Base-by-base conservation (phyloP, 2,329 filamentous ascomycete genomes). In the Cercospora sp. region DNA sequence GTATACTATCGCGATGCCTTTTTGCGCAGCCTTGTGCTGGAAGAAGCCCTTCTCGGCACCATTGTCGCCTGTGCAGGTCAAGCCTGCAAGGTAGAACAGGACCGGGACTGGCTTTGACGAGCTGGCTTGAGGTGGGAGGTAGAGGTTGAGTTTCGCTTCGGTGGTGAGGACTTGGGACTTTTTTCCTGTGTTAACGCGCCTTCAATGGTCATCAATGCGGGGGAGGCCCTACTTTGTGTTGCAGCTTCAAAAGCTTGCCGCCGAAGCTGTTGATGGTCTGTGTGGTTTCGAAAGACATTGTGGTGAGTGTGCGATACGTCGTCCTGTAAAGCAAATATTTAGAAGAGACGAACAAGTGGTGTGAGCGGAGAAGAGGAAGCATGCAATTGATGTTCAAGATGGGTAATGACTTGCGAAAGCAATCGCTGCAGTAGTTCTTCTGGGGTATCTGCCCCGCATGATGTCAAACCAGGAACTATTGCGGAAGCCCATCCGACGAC, bases 231-330 rank as follows among this genome's bases (percentile, higher is more conserved):
- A 77, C 77, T 71, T 79, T 73, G 86, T 99, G 95, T 75, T 90
- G 89, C 70, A 99, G 91, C 86, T 99, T 98, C 75, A 97, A 88
- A 69, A 99, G 90, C 82, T 93, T 93, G 79, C 95, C 95, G 79
- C 94, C 94, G 79, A 97, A 98, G 80, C 89, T 92, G 84, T 90
- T 87, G 81, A 98, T 97, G 71, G 91, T 92, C 69, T 92, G 90
- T 80, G 91, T 96, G 74, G 91, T 97, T 79, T 91, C 92, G 85
- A 98, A 93, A 68, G 91, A 85, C 94, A 95, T 95, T 71, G 72
- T 85, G 70, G 49, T 28, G 62, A 58, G 18, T 12, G 24, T 43
- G 49, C 45, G 61, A 18, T 63, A 30, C 24, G 45, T 40, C 18
- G n/a, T 18, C 24, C 32, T 64, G 49, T 10, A 16, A 7, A 26